A percentile compares a stretch with the other conserved stretches of the same genome.
Evolutionary conservation across 2,329 filamentous ascomycete genomes (phyloP).

Genomic region (Diaporthe caulivora): DNA sequence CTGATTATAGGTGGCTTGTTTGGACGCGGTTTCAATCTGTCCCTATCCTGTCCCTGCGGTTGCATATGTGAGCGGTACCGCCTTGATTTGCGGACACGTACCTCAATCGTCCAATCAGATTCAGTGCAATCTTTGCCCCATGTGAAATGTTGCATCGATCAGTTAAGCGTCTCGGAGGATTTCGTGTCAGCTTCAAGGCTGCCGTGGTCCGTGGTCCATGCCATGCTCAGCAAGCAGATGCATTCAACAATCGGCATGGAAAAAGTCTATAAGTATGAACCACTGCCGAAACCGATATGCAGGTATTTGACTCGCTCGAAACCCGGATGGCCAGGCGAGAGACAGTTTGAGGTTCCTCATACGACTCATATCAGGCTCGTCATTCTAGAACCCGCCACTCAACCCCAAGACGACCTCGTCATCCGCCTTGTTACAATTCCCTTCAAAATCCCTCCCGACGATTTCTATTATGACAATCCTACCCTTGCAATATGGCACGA

Average conservation of each 20-base stretch:
- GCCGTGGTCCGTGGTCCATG: too few relatives aligned
- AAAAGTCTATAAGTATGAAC: background rate
- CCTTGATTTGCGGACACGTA: background rate
- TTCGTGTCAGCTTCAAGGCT: background rate
- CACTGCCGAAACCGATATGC: conserved; percentile 6
- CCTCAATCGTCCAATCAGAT: background rate
- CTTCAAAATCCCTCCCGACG: background rate
- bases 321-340: background rate
- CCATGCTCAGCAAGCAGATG: background rate
- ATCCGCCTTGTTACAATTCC: conserved; percentile 3
- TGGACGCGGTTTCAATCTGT: background rate
- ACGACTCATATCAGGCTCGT: conserved; percentile 17
- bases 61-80: background rate
- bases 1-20: background rate
- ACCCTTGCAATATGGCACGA: background rate
- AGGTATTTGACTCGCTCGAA: background rate
- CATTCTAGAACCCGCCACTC: conserved; percentile 6
- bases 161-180: background rate
- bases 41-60: background rate
- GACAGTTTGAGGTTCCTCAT: background rate
- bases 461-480: background rate
- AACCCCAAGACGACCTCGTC: background rate
- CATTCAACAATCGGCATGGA: background rate
- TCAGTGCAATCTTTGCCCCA: background rate
- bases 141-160: background rate